Conservation (phyloP, 345 rosid genomes). For the Adansonia digitata region DNA sequence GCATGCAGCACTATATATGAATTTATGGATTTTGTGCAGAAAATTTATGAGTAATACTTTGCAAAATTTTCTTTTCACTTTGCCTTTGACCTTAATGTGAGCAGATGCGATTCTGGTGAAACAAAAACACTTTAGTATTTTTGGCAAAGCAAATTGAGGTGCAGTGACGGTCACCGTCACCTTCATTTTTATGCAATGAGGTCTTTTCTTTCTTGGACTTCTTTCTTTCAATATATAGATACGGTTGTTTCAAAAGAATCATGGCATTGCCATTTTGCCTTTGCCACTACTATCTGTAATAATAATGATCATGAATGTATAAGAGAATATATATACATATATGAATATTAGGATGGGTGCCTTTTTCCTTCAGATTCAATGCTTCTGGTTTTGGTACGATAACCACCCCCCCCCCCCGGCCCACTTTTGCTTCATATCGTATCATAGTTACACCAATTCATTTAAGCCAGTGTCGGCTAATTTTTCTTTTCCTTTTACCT, state of each 20-base stretch:
- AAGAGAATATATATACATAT: neutral
- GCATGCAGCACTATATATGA: neutral
- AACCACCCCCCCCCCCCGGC: slow-evolving; percentile 4
- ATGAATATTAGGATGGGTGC: neutral
- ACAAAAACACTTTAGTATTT: neutral
- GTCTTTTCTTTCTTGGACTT: neutral
- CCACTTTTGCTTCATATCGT: slow-evolving; percentile 15
- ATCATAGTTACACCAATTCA: neutral
- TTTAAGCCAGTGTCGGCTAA: neutral
- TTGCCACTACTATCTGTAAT: slow-evolving; percentile 21
- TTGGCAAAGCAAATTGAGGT: neutral
- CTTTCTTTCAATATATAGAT: no score
- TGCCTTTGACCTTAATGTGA: slow-evolving; percentile 9
- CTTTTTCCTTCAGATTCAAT: slow-evolving; percentile 18
- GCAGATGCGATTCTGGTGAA: slow-evolving; percentile 16
- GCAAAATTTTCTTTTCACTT: neutral
- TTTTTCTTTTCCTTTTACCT: no score
- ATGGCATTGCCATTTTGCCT: slow-evolving; percentile 12
- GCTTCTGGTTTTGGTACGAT: slow-evolving; percentile 19
- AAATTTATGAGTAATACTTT: neutral
- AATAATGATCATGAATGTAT: slow-evolving; percentile 2
- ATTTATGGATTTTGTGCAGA: no score
- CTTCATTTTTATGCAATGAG: neutral
- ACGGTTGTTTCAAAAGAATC: slow-evolving; percentile 10
- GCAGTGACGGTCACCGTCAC: slow-evolving; percentile 14